Percentiles rank a stretch among this genome's conserved stretches.
Evolutionary conservation across 352 stramenopile species (phyloP).

Genomic region (Phytophthora brassicae): DNA sequence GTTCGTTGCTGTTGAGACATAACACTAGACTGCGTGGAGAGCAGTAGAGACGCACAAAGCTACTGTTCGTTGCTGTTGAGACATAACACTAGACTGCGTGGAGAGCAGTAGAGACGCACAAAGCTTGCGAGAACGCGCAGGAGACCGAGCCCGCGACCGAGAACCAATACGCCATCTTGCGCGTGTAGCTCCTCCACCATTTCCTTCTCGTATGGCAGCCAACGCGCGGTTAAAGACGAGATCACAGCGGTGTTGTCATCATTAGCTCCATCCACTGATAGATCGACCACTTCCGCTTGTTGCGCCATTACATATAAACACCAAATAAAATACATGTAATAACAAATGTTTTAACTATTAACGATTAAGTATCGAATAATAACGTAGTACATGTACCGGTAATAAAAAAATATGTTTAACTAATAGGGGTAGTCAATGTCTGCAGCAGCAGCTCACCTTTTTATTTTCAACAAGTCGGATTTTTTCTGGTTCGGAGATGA

Average conservation of each 20-base stretch:
- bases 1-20: conserved; percentile 92
- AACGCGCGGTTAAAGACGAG: conserved; percentile 37
- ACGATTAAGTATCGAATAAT: not conserved
- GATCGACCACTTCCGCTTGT: conserved; percentile 32
- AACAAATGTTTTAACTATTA: not conserved
- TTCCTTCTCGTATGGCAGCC: conserved; percentile 74
- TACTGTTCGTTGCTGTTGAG: conserved; percentile 93
- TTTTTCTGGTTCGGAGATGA: conserved; percentile 3
- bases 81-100: conserved; percentile 88
- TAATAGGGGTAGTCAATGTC: too few species aligned
- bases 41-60: conserved; percentile 92
- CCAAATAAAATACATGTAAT: conserved; percentile 12
- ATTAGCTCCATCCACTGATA: conserved; percentile 13
- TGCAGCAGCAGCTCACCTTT: too few species aligned
- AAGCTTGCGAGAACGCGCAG: conserved; percentile 88
- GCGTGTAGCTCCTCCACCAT: conserved; percentile 69
- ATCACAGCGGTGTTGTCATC: conserved; percentile 11
- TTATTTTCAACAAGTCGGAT: not conserved
- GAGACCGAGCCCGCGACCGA: conserved; percentile 92
- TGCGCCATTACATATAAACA: conserved; percentile 24
- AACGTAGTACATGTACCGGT: too few species aligned
- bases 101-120: conserved; percentile 88
- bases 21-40: conserved; percentile 84
- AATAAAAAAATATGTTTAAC: too few species aligned
- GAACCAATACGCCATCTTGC: conserved; percentile 92